These are phyloP conservation scores for Epichloe scottii DNA, from an alignment of 2,329 filamentous ascomycete genomes.

Conservation along the genomic window DNA sequence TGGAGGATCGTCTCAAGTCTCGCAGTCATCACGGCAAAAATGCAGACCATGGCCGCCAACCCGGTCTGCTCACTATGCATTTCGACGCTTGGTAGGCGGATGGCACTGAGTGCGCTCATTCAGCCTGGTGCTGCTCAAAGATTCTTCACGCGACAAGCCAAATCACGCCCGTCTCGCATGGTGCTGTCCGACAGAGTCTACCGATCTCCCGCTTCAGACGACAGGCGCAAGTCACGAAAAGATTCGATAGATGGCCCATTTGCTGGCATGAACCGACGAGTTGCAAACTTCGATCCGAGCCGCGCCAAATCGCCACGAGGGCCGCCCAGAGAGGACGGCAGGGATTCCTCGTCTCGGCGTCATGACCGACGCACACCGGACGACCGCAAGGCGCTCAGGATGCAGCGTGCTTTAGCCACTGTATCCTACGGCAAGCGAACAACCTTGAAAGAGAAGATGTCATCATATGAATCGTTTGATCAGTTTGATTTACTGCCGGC, in stretches of 20 bases:
- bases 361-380: conserved; percentile 23
- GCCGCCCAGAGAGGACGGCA: conserved; percentile 10
- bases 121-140: conserved; percentile 24
- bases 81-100: conserved; percentile 6
- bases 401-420: conserved; percentile 70
- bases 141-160: conserved; percentile 22
- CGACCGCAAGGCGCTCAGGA: conserved; percentile 70
- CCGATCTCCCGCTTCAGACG: conserved; percentile 23
- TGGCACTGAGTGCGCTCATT: conserved; percentile 8
- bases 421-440: conserved; percentile 60
- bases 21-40: not conserved
- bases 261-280: conserved; percentile 42
- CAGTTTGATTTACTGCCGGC: conserved; percentile 63
- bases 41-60: conserved; percentile 8
- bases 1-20: not conserved
- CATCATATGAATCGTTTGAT: conserved; percentile 65
- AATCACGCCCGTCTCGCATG: conserved; percentile 40
- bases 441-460: conserved; percentile 41
- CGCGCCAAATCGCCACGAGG: conserved; percentile 11
- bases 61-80: conserved; percentile 11
- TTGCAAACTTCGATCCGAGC: conserved; percentile 26
- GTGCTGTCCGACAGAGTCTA: conserved; percentile 42
- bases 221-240: conserved; percentile 24
- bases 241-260: conserved; percentile 36
- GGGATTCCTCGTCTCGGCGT: conserved; percentile 13